These are phyloP conservation scores for Diospyros lotus DNA, from an alignment of 148 eudicot species.

Conservation along the genomic window DNA sequence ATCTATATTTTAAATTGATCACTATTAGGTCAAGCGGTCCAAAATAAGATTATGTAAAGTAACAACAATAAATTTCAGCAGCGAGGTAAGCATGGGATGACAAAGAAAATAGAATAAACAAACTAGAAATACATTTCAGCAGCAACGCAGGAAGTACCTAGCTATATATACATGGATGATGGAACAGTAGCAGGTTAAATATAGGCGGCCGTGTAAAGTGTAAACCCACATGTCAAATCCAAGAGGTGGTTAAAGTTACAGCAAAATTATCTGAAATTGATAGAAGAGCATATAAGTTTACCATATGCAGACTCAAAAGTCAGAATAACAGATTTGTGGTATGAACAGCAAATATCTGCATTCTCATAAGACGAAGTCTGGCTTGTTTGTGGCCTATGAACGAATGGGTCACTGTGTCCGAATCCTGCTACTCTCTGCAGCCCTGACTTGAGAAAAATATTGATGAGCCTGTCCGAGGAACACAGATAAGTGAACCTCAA, in stretches of 20 bases:
- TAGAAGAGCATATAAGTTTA: not conserved
- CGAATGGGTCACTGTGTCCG: conserved; percentile 41
- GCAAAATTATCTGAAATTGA: not conserved
- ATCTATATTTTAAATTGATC: too few relatives aligned
- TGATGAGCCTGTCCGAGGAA: conserved; percentile 62
- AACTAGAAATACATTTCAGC: not conserved
- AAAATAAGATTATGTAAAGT: too few relatives aligned
- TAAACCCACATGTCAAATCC: not conserved
- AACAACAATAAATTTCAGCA: too few relatives aligned
- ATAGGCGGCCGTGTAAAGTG: not conserved
- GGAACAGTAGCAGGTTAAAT: not conserved
- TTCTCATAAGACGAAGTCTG: not conserved
- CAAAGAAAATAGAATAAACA: too few relatives aligned
- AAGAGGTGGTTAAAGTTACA: not conserved
- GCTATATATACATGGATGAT: not conserved
- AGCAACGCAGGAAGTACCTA: not conserved
- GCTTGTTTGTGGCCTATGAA: not conserved
- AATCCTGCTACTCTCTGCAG: conserved; percentile 90
- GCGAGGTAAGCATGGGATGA: too few relatives aligned
- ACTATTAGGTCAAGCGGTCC: too few relatives aligned
- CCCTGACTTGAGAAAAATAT: conserved; percentile 84
- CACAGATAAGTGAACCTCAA: not conserved
- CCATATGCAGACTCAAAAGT: not conserved
- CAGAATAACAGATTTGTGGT: not conserved
- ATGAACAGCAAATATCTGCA: too few relatives aligned